Conservation (phyloP, 192 early-diverging fungal species). For the Podila clonocystis region DNA sequence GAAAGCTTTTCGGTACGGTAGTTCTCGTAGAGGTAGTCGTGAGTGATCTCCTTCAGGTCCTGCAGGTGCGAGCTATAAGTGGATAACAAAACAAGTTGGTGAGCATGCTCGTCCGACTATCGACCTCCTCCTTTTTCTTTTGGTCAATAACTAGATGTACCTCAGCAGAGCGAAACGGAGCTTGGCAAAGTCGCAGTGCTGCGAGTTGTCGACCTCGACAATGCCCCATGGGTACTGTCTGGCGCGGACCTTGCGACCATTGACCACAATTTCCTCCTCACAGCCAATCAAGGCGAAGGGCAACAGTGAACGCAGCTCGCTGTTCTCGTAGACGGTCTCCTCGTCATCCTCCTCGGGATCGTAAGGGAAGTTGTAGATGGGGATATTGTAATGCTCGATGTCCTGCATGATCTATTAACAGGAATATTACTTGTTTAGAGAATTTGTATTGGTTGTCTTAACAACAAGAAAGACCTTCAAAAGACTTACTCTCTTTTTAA, state of each 20-base stretch:
- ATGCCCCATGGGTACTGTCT: conserved; percentile 95
- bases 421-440: conserved; percentile 14
- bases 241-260: conserved; percentile 90
- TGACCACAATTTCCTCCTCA: conserved; percentile 87
- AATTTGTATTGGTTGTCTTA: too few species aligned
- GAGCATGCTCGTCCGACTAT: neutral
- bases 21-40: conserved; percentile 93
- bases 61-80: conserved; percentile 89
- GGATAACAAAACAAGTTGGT: conserved; percentile 1
- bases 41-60: conserved; percentile 97
- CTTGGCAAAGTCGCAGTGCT: conserved; percentile 97
- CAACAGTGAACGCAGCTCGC: conserved; percentile 89
- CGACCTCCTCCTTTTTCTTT: neutral
- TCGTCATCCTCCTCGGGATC: conserved; percentile 98
- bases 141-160: conserved; percentile 34
- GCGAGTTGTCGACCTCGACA: conserved; percentile 95
- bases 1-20: conserved; percentile 93
- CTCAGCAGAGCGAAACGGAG: conserved; percentile 89
- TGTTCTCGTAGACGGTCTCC: conserved; percentile 98
- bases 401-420: conserved; percentile 87
- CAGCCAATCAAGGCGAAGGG: conserved; percentile 98
- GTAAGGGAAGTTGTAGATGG: conserved; percentile 98
- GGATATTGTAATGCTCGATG: conserved; percentile 93
- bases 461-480: neutral
- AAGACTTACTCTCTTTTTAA: conserved; percentile 83